Percentiles rank a stretch among this genome's conserved stretches.
Conservation (phyloP, 1,284 basidiomycete genomes). For the Schizophyllum amplum region DNA sequence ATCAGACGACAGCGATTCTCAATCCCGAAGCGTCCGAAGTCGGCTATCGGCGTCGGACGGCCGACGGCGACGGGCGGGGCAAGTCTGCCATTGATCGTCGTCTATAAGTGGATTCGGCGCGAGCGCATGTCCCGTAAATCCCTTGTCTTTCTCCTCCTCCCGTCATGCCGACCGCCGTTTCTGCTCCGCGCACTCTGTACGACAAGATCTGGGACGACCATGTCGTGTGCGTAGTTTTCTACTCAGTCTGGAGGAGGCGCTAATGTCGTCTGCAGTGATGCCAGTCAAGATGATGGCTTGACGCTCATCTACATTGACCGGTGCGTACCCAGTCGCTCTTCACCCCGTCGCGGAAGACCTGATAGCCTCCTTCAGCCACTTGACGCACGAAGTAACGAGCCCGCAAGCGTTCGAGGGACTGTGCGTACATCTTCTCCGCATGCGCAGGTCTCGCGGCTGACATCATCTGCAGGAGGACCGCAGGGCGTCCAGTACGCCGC, state of each 20-base stretch:
- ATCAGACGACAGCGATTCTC: not conserved
- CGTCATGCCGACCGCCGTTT: slow-evolving; percentile 47
- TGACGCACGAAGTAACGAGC: slow-evolving; percentile 94
- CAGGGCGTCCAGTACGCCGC: slow-evolving; percentile 76
- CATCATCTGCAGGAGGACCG: slow-evolving; percentile 52
- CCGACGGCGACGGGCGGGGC: not conserved
- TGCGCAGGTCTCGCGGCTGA: slow-evolving; percentile 6
- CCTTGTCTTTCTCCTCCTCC: not conserved
- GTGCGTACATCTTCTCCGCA: slow-evolving; percentile 31
- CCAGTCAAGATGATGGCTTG: slow-evolving; percentile 69
- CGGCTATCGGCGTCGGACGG: too few relatives aligned
- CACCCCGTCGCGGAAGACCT: slow-evolving; percentile 2
- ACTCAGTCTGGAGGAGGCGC: slow-evolving; percentile 6
- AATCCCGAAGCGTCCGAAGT: not conserved
- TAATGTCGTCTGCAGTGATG: slow-evolving; percentile 38
- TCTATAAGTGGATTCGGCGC: not conserved
- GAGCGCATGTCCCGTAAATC: not conserved
- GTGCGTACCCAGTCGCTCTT: slow-evolving; percentile 30
- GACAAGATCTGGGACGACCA: slow-evolving; percentile 98
- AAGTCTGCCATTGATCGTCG: not conserved
- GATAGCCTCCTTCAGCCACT: slow-evolving; percentile 49
- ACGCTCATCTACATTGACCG: slow-evolving; percentile 91
- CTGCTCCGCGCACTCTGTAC: slow-evolving; percentile 76
- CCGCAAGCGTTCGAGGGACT: slow-evolving; percentile 96
- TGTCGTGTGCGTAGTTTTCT: slow-evolving; percentile 58